phyloP scores from a whole-genome alignment of 306 rosid genomes.

The Herpetospermum pedunculosum region DNA sequence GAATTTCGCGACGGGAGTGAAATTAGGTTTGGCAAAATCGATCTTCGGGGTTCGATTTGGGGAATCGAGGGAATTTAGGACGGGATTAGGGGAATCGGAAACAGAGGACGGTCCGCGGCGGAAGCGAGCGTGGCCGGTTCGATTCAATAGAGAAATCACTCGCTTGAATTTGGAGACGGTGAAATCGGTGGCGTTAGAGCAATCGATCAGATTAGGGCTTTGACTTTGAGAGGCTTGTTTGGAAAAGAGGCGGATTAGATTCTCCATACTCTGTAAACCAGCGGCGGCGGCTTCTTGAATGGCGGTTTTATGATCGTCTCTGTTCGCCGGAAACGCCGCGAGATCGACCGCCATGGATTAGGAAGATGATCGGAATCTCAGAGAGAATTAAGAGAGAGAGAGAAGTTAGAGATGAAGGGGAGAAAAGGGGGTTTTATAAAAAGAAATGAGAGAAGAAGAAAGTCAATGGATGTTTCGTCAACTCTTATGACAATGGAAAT shows the following conservation, averaged over 20 bases:
- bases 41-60: not conserved
- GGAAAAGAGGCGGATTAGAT: slow-evolving; percentile 40
- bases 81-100: not conserved
- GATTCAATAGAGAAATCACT: slow-evolving; percentile 46
- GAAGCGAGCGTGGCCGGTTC: slow-evolving; percentile 84
- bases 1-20: not conserved
- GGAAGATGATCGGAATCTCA: not conserved
- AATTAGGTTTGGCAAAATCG: not conserved
- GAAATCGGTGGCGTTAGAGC: slow-evolving; percentile 48
- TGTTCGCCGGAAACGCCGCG: slow-evolving; percentile 5
- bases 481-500: no score
- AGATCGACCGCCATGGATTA: slow-evolving; percentile 43
- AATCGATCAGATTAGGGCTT: no score
- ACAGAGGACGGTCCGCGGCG: slow-evolving; percentile 51
- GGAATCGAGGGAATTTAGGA: not conserved
- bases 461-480: slow-evolving; percentile 7
- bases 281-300: slow-evolving; percentile 59
- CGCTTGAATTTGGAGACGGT: slow-evolving; percentile 65
- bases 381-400: not conserved
- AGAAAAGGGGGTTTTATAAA: not conserved
- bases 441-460: not conserved
- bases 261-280: slow-evolving; percentile 64
- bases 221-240: no score
- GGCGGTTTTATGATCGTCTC: slow-evolving; percentile 40
- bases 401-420: not conserved